A percentile compares a stretch with the other conserved stretches of the same genome.
Conservation (phyloP, 2,329 filamentous ascomycete species). For the Cryphonectria parasitica region DNA sequence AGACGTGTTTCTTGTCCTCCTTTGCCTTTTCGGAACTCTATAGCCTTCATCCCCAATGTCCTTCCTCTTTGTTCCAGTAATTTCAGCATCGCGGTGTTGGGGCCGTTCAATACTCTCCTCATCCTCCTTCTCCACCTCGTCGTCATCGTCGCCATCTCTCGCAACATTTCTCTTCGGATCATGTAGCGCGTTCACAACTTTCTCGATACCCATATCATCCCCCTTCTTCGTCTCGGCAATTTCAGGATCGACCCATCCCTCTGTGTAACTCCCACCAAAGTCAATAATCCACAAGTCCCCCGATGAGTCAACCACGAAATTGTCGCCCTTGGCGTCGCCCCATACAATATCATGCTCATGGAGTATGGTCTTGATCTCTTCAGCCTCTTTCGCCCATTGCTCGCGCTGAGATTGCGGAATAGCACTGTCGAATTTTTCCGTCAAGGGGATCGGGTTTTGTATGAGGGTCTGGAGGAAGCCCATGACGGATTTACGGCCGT, state of each 20-base stretch:
- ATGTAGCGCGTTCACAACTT: conserved; percentile 18
- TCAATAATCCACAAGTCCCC: conserved; percentile 38
- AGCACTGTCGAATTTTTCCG: conserved; percentile 12
- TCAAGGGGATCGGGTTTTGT: conserved; percentile 9
- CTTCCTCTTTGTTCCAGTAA: not conserved
- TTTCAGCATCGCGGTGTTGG: not conserved
- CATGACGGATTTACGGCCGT: conserved; percentile 13
- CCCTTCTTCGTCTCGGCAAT: conserved; percentile 19
- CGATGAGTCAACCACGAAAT: conserved; percentile 37
- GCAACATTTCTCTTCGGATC: conserved; percentile 17
- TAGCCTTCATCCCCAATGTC: not conserved
- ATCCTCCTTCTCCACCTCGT: not conserved
- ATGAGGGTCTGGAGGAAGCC: conserved; percentile 22
- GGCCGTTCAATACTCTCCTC: not conserved
- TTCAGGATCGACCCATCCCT: conserved; percentile 35
- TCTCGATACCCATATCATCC: conserved; percentile 21
- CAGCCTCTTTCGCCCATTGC: conserved; percentile 15
- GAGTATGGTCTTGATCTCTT: not conserved
- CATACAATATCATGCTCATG: conserved; percentile 32
- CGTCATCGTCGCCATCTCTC: not conserved
- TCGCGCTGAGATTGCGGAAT: conserved; percentile 13
- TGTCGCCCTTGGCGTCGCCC: conserved; percentile 39
- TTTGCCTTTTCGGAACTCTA: not conserved
- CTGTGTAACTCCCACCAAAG: conserved; percentile 39
- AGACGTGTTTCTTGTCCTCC: not conserved